Conservation (phyloP, 2,329 filamentous ascomycete genomes). For the Alternaria gaisen region DNA sequence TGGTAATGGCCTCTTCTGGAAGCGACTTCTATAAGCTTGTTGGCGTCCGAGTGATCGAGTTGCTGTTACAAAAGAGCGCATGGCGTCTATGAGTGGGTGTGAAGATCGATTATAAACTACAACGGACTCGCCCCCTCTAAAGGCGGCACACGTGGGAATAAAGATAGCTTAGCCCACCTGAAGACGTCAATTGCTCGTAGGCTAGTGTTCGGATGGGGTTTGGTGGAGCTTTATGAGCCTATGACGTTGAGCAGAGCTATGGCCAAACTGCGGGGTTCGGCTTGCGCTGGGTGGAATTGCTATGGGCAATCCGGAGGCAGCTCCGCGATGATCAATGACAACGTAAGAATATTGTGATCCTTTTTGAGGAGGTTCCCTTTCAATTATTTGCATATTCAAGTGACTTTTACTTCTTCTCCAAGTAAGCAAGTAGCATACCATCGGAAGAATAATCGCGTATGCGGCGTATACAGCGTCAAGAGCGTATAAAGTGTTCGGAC, state of each 20-base stretch:
- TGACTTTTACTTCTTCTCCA: background rate
- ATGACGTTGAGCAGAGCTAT: conserved; percentile 22
- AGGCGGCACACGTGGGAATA: conserved; percentile 11
- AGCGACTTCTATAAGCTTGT: conserved; percentile 40
- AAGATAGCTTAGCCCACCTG: conserved; percentile 7
- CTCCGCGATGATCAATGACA: background rate
- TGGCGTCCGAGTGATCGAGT: conserved; percentile 45
- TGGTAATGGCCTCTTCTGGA: conserved; percentile 46
- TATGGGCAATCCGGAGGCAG: conserved; percentile 3
- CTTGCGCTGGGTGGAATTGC: conserved; percentile 4
- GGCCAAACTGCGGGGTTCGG: conserved; percentile 21
- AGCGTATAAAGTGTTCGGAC: conserved; percentile 21
- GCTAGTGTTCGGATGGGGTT: conserved; percentile 1
- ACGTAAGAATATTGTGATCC: background rate
- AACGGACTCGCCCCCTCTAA: conserved; percentile 2
- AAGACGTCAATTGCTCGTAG: conserved; percentile 13
- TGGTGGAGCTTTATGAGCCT: conserved; percentile 8
- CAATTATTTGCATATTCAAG: background rate
- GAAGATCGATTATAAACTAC: conserved; percentile 14
- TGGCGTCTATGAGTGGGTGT: conserved; percentile 21
- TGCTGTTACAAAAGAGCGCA: conserved; percentile 46
- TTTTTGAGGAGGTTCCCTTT: background rate
- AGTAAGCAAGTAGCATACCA: background rate
- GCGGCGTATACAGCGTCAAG: conserved; percentile 32
- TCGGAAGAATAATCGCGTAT: conserved; percentile 13